phyloP scores from a whole-genome alignment of 148 eudicot genomes.

The Amaranthus hypochondriacus region DNA sequence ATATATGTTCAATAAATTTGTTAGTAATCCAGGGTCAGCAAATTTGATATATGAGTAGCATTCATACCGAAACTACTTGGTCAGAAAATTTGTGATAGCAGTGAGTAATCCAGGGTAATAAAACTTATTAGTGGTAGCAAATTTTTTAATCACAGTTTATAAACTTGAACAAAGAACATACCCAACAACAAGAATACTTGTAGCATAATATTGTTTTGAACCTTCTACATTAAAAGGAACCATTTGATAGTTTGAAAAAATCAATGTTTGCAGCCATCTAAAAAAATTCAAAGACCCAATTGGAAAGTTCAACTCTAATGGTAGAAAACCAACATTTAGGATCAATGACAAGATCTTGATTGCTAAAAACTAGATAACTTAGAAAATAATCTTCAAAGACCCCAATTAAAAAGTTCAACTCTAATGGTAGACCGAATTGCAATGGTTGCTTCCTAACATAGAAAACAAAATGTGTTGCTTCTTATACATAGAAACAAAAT shows the following conservation, averaged over 20 bases:
- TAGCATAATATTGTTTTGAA: slow-evolving; percentile 39
- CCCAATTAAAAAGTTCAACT: too few relatives aligned
- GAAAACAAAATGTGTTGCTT: too few relatives aligned
- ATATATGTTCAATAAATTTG: too few relatives aligned
- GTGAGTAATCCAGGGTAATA: slow-evolving; percentile 92
- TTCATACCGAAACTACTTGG: too few relatives aligned
- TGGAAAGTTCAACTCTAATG: slow-evolving; percentile 1
- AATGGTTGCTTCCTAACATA: too few relatives aligned
- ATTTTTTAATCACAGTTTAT: slow-evolving; percentile 85
- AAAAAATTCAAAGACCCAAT: slow-evolving; percentile 16
- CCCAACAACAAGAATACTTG: slow-evolving; percentile 46
- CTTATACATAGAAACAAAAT: too few relatives aligned
- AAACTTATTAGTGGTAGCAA: slow-evolving; percentile 73
- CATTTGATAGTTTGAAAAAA: slow-evolving; percentile 6
- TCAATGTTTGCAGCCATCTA: slow-evolving; percentile 4
- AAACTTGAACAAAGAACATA: slow-evolving; percentile 78
- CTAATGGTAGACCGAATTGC: too few relatives aligned
- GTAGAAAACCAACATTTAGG: not conserved
- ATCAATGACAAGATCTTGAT: slow-evolving; percentile 18
- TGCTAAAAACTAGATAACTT: not conserved
- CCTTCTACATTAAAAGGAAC: slow-evolving; percentile 30
- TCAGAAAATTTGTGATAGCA: slow-evolving; percentile 16
- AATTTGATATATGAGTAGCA: too few relatives aligned
- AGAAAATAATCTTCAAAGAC: not conserved
- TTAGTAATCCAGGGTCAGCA: too few relatives aligned